phyloP scores from a whole-genome alignment of 257 asterid species.

The Fraxinus anomala region DNA sequence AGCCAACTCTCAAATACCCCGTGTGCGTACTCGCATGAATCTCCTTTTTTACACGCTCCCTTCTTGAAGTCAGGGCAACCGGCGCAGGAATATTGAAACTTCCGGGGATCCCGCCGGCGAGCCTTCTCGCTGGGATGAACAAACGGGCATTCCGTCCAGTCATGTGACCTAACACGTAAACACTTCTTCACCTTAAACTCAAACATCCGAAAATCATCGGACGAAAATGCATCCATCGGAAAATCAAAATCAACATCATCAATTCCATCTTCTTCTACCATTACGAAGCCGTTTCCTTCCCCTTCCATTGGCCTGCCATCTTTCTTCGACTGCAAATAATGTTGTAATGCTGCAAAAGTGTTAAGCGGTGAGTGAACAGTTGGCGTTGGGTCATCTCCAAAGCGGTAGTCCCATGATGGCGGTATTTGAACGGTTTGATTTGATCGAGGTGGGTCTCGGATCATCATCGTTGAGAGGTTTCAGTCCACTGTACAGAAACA shows the following conservation, averaged over 20 bases:
- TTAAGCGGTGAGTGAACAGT: not conserved
- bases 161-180: conserved; percentile 53
- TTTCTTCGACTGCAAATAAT: conserved; percentile 26
- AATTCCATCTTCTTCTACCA: conserved; percentile 21
- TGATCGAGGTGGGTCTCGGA: conserved; percentile 13
- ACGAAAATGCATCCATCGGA: conserved; percentile 54
- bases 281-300: not conserved
- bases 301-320: conserved; percentile 23
- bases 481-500: not conserved
- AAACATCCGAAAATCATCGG: conserved; percentile 63
- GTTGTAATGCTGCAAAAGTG: conserved; percentile 8
- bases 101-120: conserved; percentile 54
- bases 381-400: not conserved
- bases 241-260: conserved; percentile 40
- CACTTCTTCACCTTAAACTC: conserved; percentile 57
- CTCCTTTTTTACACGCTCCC: conserved; percentile 51
- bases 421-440: conserved; percentile 17
- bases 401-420: conserved; percentile 5
- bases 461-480: conserved; percentile 4
- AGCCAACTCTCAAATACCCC: conserved; percentile 73
- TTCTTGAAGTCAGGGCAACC: conserved; percentile 56
- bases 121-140: conserved; percentile 63
- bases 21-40: conserved; percentile 58
- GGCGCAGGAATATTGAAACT: conserved; percentile 48
- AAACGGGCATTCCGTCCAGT: conserved; percentile 66